Percentiles rank a stretch among this genome's conserved stretches.
phyloP scores from a whole-genome alignment of 495 filamentous ascomycete species.

The Pyronema omphalodes region DNA sequence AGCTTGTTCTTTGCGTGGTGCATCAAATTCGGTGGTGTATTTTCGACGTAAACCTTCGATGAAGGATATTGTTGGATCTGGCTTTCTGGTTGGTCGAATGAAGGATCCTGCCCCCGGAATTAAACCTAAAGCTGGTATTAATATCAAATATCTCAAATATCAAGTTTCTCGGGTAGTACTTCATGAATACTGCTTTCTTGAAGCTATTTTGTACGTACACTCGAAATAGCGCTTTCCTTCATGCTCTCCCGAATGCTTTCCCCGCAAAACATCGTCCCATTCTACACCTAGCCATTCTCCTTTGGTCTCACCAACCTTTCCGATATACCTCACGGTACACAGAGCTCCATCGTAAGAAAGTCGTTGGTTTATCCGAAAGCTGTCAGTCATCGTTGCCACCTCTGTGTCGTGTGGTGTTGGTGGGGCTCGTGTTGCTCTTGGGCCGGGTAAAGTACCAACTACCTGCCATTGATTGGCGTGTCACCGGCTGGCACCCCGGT shows the following conservation, averaged over 20 bases:
- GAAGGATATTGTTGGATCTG: constrained; percentile 50
- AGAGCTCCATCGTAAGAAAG: constrained; percentile 53
- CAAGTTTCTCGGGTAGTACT: background rate
- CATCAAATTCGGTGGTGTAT: constrained; percentile 39
- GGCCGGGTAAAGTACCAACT: constrained; percentile 6
- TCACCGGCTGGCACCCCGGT: too few relatives aligned
- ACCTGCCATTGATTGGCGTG: too few relatives aligned
- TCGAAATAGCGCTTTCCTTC: constrained; percentile 64
- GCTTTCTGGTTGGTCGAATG: constrained; percentile 53
- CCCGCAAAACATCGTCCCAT: constrained; percentile 74
- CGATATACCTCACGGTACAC: constrained; percentile 75
- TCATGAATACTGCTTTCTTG: background rate
- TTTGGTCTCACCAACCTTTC: constrained; percentile 51
- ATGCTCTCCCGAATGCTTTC: constrained; percentile 78
- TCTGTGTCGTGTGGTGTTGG: constrained; percentile 1
- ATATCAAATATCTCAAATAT: background rate
- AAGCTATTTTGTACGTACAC: constrained; percentile 35
- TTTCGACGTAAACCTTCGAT: constrained; percentile 64
- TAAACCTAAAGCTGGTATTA: constrained; percentile 36
- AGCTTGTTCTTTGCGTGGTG: constrained; percentile 5
- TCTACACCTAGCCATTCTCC: constrained; percentile 88
- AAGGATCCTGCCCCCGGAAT: constrained; percentile 63
- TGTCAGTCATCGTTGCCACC: constrained; percentile 19
- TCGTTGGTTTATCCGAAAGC: constrained; percentile 43
- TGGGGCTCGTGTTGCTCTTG: constrained; percentile 1